A percentile compares a stretch with the other conserved stretches of the same genome.
phyloP scores from a whole-genome alignment of 2,329 filamentous ascomycete species.

The Venturia asperata region DNA sequence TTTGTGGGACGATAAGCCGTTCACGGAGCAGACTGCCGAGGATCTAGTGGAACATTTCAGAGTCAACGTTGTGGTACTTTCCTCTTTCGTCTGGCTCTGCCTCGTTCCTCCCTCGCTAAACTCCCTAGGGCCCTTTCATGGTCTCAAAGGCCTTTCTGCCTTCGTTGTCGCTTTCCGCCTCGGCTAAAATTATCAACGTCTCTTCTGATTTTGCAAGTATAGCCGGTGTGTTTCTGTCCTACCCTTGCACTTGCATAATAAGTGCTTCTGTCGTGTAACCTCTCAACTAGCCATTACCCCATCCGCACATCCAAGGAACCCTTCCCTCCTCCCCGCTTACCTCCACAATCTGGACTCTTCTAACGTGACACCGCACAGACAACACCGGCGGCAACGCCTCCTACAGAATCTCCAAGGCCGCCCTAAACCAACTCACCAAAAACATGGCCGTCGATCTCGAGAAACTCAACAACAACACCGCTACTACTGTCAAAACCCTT shows the following conservation, averaged over 20 bases:
- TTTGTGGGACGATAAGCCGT: conserved; percentile 20
- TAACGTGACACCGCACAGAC: conserved; percentile 1
- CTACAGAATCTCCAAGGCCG: conserved; percentile 23
- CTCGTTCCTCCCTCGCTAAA: not conserved
- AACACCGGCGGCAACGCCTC: conserved; percentile 21
- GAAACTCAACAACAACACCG: conserved; percentile 1
- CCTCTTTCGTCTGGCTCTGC: conserved; percentile 8
- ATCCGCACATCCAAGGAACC: not conserved
- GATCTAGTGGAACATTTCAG: conserved; percentile 10
- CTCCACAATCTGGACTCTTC: not conserved
- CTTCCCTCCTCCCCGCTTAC: not conserved
- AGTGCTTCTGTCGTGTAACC: too few species aligned
- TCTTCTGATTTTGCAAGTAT: conserved; percentile 23
- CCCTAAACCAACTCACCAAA: conserved; percentile 23
- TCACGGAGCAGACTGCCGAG: conserved; percentile 20
- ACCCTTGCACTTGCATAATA: not conserved
- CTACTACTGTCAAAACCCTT: conserved; percentile 18
- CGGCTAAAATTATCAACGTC: conserved; percentile 22
- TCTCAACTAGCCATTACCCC: too few species aligned
- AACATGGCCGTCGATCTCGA: conserved; percentile 22
- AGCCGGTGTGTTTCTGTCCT: conserved; percentile 16
- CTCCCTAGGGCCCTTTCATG: conserved; percentile 8
- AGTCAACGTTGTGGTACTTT: conserved; percentile 22
- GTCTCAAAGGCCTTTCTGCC: conserved; percentile 22
- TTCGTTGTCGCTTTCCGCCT: conserved; percentile 16